These are phyloP conservation scores for Acorus calamus DNA, from an alignment of 106 monocot species.

Conservation along the genomic window DNA sequence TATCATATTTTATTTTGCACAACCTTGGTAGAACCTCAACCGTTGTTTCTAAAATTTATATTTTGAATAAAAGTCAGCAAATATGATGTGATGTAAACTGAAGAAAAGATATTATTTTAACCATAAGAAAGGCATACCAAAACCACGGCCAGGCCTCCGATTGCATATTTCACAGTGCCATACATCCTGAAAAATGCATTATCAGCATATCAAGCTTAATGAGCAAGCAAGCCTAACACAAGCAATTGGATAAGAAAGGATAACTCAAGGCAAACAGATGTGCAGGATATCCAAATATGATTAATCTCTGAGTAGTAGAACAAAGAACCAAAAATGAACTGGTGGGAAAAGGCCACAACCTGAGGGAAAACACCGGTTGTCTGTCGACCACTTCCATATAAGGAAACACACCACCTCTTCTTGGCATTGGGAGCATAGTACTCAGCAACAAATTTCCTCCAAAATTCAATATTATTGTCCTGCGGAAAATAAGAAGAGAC, in stretches of 20 bases:
- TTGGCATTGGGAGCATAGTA: constrained; percentile 29
- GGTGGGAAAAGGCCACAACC: constrained; percentile 38
- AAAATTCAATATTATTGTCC: constrained; percentile 73
- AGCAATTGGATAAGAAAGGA: not conserved
- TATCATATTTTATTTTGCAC: no score
- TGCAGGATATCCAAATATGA: no score
- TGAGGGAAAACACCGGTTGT: constrained; percentile 54
- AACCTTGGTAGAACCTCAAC: not conserved
- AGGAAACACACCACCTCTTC: constrained; percentile 37
- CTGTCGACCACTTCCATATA: constrained; percentile 30
- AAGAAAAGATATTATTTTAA: not conserved
- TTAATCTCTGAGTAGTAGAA: not conserved
- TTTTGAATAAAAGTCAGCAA: not conserved
- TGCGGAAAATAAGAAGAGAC: constrained; percentile 13
- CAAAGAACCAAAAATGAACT: not conserved
- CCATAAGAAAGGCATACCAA: constrained; percentile 47
- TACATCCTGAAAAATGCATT: constrained; percentile 49
- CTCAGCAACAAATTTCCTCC: constrained; percentile 33
- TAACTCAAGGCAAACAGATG: no score
- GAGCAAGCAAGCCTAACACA: not conserved
- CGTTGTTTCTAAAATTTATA: constrained; percentile 64
- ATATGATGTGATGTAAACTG: not conserved
- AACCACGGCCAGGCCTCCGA: constrained; percentile 90
- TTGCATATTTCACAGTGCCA: constrained; percentile 99
- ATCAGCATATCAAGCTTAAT: constrained; percentile 4